Conservation (phyloP, 1,139 yeast species). For the Geotrichum carabidarum region DNA sequence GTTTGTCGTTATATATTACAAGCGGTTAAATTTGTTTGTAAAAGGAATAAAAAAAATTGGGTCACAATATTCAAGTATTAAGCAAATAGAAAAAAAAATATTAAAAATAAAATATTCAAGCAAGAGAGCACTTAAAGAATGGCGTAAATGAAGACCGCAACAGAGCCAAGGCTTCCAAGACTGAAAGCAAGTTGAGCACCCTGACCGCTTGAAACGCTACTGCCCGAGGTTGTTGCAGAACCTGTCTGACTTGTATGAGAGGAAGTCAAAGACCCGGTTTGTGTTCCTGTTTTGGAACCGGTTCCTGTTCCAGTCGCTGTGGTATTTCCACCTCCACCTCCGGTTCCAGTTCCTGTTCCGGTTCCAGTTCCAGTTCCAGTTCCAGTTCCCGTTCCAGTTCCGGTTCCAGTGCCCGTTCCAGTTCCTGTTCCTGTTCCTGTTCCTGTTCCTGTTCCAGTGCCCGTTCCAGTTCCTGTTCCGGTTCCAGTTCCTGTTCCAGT, state of each 20-base stretch:
- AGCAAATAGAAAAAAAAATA: neutral
- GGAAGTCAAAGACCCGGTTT: neutral
- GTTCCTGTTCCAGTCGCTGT: neutral
- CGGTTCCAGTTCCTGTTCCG: neutral
- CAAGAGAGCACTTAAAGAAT: neutral
- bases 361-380: neutral
- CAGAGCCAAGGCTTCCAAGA: conserved; percentile 3
- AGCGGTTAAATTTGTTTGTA: neutral
- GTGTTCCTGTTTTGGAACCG: conserved; percentile 3
- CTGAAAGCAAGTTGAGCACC: conserved; percentile 2
- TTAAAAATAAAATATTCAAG: neutral
- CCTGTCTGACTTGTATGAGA: neutral
- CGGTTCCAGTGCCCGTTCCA: neutral
- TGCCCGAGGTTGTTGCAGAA: neutral
- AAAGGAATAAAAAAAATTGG: neutral
- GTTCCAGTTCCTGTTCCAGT: too few relatives aligned
- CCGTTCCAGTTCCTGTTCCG: neutral
- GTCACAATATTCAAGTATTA: neutral
- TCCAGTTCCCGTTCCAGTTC: neutral
- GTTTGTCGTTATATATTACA: too few relatives aligned
- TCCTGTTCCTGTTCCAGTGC: neutral
- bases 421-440: neutral
- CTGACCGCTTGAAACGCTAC: neutral
- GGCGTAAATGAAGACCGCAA: conserved; percentile 4
- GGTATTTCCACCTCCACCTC: too few relatives aligned